Conservation (phyloP, 164 flowering plant species). For the Vitis riparia region DNA sequence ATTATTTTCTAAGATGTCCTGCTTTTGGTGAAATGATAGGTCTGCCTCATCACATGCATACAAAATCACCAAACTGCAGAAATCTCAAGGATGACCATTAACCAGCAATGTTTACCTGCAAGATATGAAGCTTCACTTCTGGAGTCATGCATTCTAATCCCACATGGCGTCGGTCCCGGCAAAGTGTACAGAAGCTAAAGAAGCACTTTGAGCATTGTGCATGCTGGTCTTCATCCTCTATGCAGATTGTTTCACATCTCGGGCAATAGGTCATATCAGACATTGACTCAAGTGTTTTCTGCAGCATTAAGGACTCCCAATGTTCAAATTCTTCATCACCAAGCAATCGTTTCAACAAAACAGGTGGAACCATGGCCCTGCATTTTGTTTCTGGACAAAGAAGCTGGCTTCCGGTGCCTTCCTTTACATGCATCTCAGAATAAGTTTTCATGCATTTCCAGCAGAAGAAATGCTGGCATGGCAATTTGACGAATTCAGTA, state of each 20-base stretch:
- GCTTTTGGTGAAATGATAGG: background rate
- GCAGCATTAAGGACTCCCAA: slow-evolving; percentile 82
- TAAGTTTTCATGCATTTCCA: slow-evolving; percentile 80
- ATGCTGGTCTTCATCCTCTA: slow-evolving; percentile 81
- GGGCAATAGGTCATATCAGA: slow-evolving; percentile 86
- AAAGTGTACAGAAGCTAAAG: slow-evolving; percentile 88
- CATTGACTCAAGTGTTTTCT: slow-evolving; percentile 88
- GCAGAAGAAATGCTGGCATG: slow-evolving; percentile 89
- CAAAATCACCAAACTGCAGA: background rate
- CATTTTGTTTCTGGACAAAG: slow-evolving; percentile 75
- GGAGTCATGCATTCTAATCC: slow-evolving; percentile 73
- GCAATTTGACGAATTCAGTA: slow-evolving; percentile 64
- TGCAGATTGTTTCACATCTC: slow-evolving; percentile 86
- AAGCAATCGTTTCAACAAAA: slow-evolving; percentile 63
- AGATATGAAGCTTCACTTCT: slow-evolving; percentile 62
- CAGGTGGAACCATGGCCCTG: slow-evolving; percentile 71
- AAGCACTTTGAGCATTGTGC: slow-evolving; percentile 89
- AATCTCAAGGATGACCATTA: background rate
- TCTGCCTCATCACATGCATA: background rate
- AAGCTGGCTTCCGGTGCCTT: slow-evolving; percentile 78
- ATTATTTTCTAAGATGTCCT: background rate
- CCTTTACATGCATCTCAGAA: slow-evolving; percentile 67
- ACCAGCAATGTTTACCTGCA: slow-evolving; percentile 49
- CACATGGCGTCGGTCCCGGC: slow-evolving; percentile 81
- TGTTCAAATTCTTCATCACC: slow-evolving; percentile 75